Evolutionary conservation across 495 filamentous ascomycete genomes (phyloP).

Genomic region (Durotheca rogersii): DNA sequence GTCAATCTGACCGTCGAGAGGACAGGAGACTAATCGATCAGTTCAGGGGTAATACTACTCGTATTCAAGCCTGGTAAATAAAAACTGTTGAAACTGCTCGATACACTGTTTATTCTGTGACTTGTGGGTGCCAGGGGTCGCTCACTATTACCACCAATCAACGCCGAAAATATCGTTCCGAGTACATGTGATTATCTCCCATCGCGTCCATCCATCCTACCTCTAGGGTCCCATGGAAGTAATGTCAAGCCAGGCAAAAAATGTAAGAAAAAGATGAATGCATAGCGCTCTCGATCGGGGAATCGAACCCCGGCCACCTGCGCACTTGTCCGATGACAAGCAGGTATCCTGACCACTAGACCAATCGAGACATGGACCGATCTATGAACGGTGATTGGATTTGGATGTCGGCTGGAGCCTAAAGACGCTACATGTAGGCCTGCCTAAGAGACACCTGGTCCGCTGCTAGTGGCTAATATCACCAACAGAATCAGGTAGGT

Average conservation of each 20-base stretch:
- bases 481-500: too few species aligned
- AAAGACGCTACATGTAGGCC: too few species aligned
- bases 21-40: too few species aligned
- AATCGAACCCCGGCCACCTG: slow-evolving; percentile 47
- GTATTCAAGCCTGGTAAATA: background rate
- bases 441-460: background rate
- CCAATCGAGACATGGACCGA: slow-evolving; percentile 25
- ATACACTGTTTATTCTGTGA: too few species aligned
- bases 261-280: background rate
- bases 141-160: too few species aligned
- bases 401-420: background rate
- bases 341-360: slow-evolving; percentile 34
- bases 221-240: background rate
- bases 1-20: too few species aligned
- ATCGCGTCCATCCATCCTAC: too few species aligned
- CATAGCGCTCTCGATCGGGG: slow-evolving; percentile 41
- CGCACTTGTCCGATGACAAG: slow-evolving; percentile 24
- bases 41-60: background rate
- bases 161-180: too few species aligned
- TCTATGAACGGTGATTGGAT: slow-evolving; percentile 5
- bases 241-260: background rate
- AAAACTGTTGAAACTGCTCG: background rate
- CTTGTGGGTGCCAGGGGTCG: too few species aligned
- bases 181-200: too few species aligned
- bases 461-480: slow-evolving; percentile 1